Conservation (phyloP, 345 rosid genomes). For the Citrus reticulata region DNA sequence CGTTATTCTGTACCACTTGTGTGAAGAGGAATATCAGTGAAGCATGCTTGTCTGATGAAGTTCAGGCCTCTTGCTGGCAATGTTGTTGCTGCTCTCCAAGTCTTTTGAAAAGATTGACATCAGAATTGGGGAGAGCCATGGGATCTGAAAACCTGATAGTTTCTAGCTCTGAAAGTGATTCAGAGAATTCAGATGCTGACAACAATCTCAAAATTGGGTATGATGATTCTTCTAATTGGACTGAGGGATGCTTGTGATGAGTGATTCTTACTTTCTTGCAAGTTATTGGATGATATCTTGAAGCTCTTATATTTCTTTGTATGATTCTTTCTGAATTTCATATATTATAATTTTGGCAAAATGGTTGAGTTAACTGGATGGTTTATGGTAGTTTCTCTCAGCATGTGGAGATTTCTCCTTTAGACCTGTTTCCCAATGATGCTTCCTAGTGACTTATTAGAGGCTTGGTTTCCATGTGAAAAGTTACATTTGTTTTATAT, state of each 20-base stretch:
- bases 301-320: neutral
- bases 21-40: conserved; percentile 78
- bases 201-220: conserved; percentile 51
- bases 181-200: conserved; percentile 66
- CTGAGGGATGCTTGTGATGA: neutral
- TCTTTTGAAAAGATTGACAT: conserved; percentile 57
- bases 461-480: neutral
- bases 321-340: neutral
- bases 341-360: neutral
- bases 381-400: neutral
- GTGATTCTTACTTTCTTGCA: neutral
- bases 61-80: conserved; percentile 69
- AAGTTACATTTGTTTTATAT: neutral
- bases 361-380: neutral
- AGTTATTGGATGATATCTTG: neutral
- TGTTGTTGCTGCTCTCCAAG: conserved; percentile 86
- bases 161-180: conserved; percentile 64
- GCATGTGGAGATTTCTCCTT: neutral
- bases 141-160: conserved; percentile 30
- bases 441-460: neutral
- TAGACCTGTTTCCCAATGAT: neutral
- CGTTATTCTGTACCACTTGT: conserved; percentile 66
- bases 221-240: neutral
- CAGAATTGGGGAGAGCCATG: conserved; percentile 72
- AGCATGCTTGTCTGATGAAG: conserved; percentile 55